Percentiles rank a stretch among this genome's conserved stretches.
These are phyloP conservation scores for Kodamaea fungicola DNA, from an alignment of 1,139 yeast genomes.

Conservation along the genomic window DNA sequence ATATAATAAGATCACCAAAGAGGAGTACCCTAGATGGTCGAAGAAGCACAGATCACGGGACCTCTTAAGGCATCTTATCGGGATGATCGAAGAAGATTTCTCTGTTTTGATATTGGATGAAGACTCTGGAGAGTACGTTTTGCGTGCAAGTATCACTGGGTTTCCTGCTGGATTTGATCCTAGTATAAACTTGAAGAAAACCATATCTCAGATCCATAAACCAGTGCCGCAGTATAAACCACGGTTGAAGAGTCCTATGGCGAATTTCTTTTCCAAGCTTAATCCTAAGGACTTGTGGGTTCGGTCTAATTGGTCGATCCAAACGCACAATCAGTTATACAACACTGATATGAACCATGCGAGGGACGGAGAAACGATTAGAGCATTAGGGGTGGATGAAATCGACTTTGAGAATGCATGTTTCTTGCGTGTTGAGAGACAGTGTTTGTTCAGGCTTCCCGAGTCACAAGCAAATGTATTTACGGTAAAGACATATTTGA, in stretches of 20 bases:
- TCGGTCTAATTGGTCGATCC: constrained; percentile 42
- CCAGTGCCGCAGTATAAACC: constrained; percentile 42
- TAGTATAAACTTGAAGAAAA: constrained; percentile 26
- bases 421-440: constrained; percentile 40
- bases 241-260: constrained; percentile 35
- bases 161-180: constrained; percentile 47
- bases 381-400: constrained; percentile 21
- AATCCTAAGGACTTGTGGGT: constrained; percentile 39
- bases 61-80: constrained; percentile 23
- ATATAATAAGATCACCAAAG: constrained; percentile 28
- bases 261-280: constrained; percentile 35
- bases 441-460: constrained; percentile 38
- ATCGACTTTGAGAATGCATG: constrained; percentile 37
- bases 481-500: constrained; percentile 41
- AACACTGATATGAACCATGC: constrained; percentile 32
- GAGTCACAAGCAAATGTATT: constrained; percentile 35
- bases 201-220: constrained; percentile 36
- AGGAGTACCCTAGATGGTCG: constrained; percentile 19
- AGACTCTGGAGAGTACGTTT: constrained; percentile 33
- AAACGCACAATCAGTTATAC: constrained; percentile 29
- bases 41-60: constrained; percentile 15
- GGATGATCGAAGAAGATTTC: constrained; percentile 40
- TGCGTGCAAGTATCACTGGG: constrained; percentile 35
- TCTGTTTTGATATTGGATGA: constrained; percentile 34
- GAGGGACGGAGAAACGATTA: constrained; percentile 26